Evolutionary conservation across 1,284 basidiomycete species (phyloP), one percentile per base, ranked within the genome.

Genomic region (Xanthoconium separans): DNA sequence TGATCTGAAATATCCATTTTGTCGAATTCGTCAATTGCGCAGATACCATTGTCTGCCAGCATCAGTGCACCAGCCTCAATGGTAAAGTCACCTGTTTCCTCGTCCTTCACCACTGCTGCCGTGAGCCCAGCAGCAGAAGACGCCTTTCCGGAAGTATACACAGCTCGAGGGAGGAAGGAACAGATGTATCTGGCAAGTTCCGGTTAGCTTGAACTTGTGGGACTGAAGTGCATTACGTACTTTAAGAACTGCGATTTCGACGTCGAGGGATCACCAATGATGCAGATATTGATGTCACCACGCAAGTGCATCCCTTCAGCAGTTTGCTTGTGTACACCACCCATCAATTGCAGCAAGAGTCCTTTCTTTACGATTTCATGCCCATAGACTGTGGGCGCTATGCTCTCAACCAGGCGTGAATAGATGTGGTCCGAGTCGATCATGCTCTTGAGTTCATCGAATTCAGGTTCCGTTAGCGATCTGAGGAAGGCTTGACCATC

Each of bases 1-100:
- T 99, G 97, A 72, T 99, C 97, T 3, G 93, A 87, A 45, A 98
- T 84, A 72, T 99, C 96, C 97, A 99, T 99, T 77, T 99, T 99
- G 83, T 99, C 96, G 70, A 99, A 99, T 73, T 99, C 97, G 77
- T 99, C 97, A 66, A 99, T 99, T 15, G 96, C 95, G 68, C 97
- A 99, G 70, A 99, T 98, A 20, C 97, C 97, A 63, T 99, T 99
- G 77, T 99, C 97, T 8, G 97, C 97, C 4, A 99, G 83, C 97
- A 99, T 99, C 60, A 99, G 82, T 1, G 97, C 97, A 50, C 95
- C 95, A 10, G 96, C 97, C 77, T 99, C 97, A 67, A 99, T 99
- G 0, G 97, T 99, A 75, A 99, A 99, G 69, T 99, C 97, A 44
- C 96, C 96, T 0, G 96, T 96, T 73, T 99, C 97, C 74, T 99